phyloP scores from a whole-genome alignment of 2,329 filamentous ascomycete species.

The Colletotrichum coccodes region DNA sequence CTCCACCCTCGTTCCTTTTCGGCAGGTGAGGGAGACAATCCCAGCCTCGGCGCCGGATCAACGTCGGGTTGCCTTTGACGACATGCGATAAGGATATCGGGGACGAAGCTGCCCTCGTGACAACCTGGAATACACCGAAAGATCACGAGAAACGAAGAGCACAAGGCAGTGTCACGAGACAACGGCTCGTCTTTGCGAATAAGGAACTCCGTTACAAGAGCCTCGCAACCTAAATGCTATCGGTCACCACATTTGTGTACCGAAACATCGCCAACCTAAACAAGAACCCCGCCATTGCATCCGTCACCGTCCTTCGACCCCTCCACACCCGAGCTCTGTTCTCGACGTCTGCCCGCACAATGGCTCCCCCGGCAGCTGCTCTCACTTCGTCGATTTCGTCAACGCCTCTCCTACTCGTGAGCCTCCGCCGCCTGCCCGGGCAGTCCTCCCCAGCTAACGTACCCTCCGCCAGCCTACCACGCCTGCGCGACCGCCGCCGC shows the following conservation, averaged over 20 bases:
- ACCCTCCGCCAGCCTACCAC: constrained; percentile 80
- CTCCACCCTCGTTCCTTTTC: constrained; percentile 16
- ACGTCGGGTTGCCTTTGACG: constrained; percentile 31
- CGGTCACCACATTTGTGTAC: constrained; percentile 21
- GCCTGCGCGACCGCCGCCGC: constrained; percentile 83
- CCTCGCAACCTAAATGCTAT: constrained; percentile 20
- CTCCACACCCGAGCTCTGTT: constrained; percentile 32
- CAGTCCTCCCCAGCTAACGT: constrained; percentile 19
- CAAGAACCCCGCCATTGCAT: constrained; percentile 25
- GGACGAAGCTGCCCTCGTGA: constrained; percentile 13
- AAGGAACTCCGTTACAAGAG: not conserved
- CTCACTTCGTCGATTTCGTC: constrained; percentile 91
- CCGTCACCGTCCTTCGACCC: constrained; percentile 19
- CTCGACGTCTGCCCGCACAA: constrained; percentile 48
- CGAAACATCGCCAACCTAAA: constrained; percentile 18
- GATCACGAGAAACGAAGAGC: not conserved
- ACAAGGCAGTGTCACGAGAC: not conserved
- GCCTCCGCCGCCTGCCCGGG: constrained; percentile 42
- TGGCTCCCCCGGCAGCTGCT: constrained; percentile 68
- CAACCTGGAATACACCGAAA: not conserved
- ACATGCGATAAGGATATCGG: constrained; percentile 28
- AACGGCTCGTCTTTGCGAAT: not conserved
- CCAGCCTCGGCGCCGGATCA: constrained; percentile 32
- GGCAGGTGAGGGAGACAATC: constrained; percentile 26
- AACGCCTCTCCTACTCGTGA: constrained; percentile 94